Conservation (phyloP, 805 yeast genomes). For the Candida suzukii region DNA sequence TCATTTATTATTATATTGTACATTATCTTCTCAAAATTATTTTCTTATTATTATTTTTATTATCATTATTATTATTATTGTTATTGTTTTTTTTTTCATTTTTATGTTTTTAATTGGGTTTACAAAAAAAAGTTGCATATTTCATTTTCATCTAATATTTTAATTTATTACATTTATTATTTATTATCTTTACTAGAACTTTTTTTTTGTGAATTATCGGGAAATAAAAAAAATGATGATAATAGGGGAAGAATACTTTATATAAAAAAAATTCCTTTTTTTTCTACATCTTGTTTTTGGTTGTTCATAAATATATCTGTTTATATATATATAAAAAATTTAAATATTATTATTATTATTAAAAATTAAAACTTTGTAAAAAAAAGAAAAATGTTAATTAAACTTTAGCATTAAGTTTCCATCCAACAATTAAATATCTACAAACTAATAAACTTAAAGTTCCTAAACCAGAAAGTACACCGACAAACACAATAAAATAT, state of each 20-base stretch:
- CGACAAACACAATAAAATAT: slow-evolving; percentile 37
- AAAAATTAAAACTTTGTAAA: background rate
- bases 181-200: background rate
- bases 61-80: background rate
- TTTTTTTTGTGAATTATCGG: background rate
- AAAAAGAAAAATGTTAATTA: slow-evolving; percentile 2
- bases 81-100: too few species aligned
- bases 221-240: background rate
- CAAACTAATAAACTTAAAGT: slow-evolving; percentile 31
- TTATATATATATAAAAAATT: background rate
- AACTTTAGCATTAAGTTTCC: slow-evolving; percentile 16
- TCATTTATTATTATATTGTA: slow-evolving; percentile 1
- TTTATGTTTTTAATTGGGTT: background rate
- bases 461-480: slow-evolving; percentile 32
- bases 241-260: too few species aligned
- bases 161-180: background rate
- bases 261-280: background rate
- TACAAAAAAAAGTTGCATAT: slow-evolving; percentile 1
- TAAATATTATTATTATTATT: background rate
- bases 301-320: slow-evolving; percentile 1
- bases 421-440: slow-evolving; percentile 37
- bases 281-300: background rate
- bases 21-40: background rate
- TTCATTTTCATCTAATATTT: slow-evolving; percentile 26
- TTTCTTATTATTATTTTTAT: too few species aligned